Conservation (phyloP, 495 filamentous ascomycete species). For the Coniosporium apollinis region DNA sequence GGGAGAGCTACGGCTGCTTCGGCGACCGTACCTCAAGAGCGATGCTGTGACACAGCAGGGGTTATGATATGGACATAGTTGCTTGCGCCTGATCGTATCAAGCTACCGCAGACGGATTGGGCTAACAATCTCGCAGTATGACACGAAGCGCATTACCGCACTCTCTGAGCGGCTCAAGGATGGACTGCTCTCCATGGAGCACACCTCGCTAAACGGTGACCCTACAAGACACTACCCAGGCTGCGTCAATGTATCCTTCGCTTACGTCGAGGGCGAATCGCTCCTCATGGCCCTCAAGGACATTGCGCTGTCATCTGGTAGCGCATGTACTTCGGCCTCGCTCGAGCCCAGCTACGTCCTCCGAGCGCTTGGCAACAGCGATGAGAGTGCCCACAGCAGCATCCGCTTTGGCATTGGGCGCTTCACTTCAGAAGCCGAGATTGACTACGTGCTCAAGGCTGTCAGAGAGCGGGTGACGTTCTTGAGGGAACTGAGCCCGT, state of each 20-base stretch:
- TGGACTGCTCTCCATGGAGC: slow-evolving; percentile 73
- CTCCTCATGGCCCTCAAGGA: slow-evolving; percentile 97
- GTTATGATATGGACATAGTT: slow-evolving; percentile 27
- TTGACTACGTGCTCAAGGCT: slow-evolving; percentile 94
- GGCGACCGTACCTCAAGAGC: slow-evolving; percentile 23
- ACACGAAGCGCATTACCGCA: slow-evolving; percentile 60
- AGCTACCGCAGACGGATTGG: no score
- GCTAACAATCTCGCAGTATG: slow-evolving; percentile 52
- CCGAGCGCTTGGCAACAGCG: slow-evolving; percentile 81
- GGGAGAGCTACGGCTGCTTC: slow-evolving; percentile 23
- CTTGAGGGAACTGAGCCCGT: slow-evolving; percentile 82
- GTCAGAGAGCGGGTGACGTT: slow-evolving; percentile 80
- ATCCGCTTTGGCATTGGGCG: slow-evolving; percentile 95
- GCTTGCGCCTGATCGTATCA: no score
- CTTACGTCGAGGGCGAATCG: slow-evolving; percentile 94
- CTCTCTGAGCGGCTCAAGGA: slow-evolving; percentile 72
- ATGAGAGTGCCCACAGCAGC: slow-evolving; percentile 93
- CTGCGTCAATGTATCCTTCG: slow-evolving; percentile 96
- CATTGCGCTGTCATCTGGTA: slow-evolving; percentile 91
- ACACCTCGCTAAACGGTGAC: slow-evolving; percentile 83
- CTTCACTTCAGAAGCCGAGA: slow-evolving; percentile 88
- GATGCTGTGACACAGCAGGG: slow-evolving; percentile 38
- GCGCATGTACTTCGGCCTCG: slow-evolving; percentile 92
- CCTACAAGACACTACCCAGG: slow-evolving; percentile 74
- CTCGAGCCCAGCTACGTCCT: slow-evolving; percentile 93